Evolutionary conservation across 768 basidiomycete species (phyloP).

Genomic region (Xerocomellus amylosporus): DNA sequence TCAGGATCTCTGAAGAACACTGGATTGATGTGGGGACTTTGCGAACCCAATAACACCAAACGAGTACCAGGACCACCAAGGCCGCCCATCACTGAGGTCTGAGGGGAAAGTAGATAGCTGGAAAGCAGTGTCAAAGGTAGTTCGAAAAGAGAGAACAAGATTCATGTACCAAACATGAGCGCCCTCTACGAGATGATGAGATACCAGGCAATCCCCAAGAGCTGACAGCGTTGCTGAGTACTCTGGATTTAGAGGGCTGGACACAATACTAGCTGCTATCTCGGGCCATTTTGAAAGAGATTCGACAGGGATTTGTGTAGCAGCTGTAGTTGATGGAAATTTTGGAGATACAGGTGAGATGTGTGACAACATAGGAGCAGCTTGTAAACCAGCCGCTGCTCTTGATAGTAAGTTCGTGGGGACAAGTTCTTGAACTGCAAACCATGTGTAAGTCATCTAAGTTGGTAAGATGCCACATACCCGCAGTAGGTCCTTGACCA

Average conservation of each 20-base stretch:
- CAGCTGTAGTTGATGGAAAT: conserved; percentile 45
- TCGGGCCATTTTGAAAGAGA: conserved; percentile 81
- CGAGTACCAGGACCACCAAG: conserved; percentile 65
- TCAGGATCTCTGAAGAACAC: conserved; percentile 67
- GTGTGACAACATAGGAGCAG: conserved; percentile 32
- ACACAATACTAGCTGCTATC: conserved; percentile 77
- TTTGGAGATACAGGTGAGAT: conserved; percentile 64
- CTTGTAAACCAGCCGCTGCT: conserved; percentile 37
- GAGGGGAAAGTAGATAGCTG: conserved; percentile 85
- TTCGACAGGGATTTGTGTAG: conserved; percentile 54
- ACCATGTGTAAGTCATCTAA: conserved; percentile 2
- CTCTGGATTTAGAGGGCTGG: conserved; percentile 65
- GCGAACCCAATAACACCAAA: conserved; percentile 70
- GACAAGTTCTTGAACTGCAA: conserved; percentile 69
- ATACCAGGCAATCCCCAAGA: conserved; percentile 77
- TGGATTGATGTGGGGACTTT: conserved; percentile 49
- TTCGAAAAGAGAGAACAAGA: not conserved
- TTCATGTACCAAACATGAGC: conserved; percentile 81
- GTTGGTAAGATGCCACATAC: conserved; percentile 38
- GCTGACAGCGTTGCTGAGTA: conserved; percentile 73
- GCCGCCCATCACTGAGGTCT: conserved; percentile 72
- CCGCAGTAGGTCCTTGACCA: conserved; percentile 74
- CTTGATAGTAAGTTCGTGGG: conserved; percentile 54
- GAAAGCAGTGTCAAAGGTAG: conserved; percentile 6
- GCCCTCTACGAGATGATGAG: conserved; percentile 74